These are phyloP conservation scores for Pulveroboletus sp. DNA, from an alignment of 768 basidiomycete genomes.

Conservation along the genomic window DNA sequence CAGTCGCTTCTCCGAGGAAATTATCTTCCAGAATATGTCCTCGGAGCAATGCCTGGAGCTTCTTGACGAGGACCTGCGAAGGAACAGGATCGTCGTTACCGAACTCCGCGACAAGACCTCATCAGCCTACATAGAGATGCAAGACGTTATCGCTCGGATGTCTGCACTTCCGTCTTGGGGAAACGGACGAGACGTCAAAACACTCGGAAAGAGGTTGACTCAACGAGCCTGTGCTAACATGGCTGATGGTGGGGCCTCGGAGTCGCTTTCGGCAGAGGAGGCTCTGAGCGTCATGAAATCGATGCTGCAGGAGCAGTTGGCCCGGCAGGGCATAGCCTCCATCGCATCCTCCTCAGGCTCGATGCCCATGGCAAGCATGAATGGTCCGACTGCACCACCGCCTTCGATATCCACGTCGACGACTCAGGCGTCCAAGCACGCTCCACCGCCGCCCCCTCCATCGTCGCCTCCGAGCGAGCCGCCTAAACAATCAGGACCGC, in stretches of 20 bases:
- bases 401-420: slow-evolving; percentile 20
- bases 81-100: slow-evolving; percentile 36
- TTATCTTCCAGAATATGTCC: slow-evolving; percentile 51
- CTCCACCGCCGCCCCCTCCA: slow-evolving; percentile 21
- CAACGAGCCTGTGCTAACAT: slow-evolving; percentile 34
- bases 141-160: slow-evolving; percentile 38
- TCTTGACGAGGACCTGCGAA: slow-evolving; percentile 43
- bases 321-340: slow-evolving; percentile 13
- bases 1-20: slow-evolving; percentile 65
- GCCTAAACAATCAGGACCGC: slow-evolving; percentile 4
- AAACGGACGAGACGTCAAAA: slow-evolving; percentile 62
- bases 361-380: slow-evolving; percentile 21
- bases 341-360: background rate
- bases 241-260: slow-evolving; percentile 11
- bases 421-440: slow-evolving; percentile 15
- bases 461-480: background rate
- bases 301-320: slow-evolving; percentile 23
- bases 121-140: slow-evolving; percentile 26
- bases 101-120: slow-evolving; percentile 27
- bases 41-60: slow-evolving; percentile 50
- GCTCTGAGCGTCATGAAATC: slow-evolving; percentile 25
- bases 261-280: slow-evolving; percentile 25
- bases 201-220: slow-evolving; percentile 47
- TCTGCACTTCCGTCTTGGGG: slow-evolving; percentile 55
- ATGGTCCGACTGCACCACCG: slow-evolving; percentile 15